Base-by-base conservation (phyloP, 2,329 filamentous ascomycete genomes). In the Neofusicoccum cordaticola region DNA sequence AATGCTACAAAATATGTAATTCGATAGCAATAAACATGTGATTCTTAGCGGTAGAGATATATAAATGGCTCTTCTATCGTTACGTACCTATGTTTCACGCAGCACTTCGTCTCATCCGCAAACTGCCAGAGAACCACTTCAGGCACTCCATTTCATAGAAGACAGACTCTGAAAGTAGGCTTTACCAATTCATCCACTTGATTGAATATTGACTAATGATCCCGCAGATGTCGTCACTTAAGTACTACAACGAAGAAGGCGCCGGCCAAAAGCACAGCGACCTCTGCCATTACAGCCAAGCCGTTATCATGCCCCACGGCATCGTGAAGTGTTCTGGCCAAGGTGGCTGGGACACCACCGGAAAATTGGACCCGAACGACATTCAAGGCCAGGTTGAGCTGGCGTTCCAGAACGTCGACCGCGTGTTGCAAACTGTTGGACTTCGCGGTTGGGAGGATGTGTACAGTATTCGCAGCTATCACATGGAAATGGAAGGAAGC, bases 311-410 rank as follows among this genome's bases (percentile, higher is more conserved):
- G 27, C 19, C 58, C 3, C 34, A 35, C 50, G 37, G 58, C 37
- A 63, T 57, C 6, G 41, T 93, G 50, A 53, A 63, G 15, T 45
- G 39, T 7, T 9, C 62, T 17, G 62, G 62, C 8, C 62, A 63
- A 42, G 62, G 62, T 13, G 64, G 64, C 31, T 65, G 64, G 64
- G 64, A 63, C 39, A 51, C 12, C 3, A 63, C 19, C 34, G 60
- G 45, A 3, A 12, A 42, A 4, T 22, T 65, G 13, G 42, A 63
- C 6, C 45, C 64, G 8, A 57, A 53, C 57, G 58, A 63, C 11
- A 7, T 53, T n/a, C 27, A 39, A 11, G 15, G 44, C 35, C 45
- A 65, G 31, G 60, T 65, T 19, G 64, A 62, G 31, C 58, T 63
- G 8, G 64, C 64, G 3, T 65, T 65, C 15, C 31, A 65, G 48